Conservation (phyloP, 148 eudicot species). For the Polygonum aviculare region DNA sequence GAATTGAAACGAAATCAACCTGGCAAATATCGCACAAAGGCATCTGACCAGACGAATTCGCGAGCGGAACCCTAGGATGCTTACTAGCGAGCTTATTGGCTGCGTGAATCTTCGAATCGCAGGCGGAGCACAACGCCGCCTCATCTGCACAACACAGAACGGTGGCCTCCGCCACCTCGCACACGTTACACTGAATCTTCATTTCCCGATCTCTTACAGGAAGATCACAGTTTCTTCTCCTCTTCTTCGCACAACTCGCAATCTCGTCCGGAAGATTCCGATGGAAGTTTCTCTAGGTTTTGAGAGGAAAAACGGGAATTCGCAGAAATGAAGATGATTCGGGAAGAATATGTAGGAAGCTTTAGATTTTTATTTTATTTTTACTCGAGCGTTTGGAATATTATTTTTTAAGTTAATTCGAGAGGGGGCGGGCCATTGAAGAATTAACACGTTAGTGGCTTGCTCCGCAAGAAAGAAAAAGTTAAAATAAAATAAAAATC, state of each 20-base stretch:
- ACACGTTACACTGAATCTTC: conserved; percentile 98
- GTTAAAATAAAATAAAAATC: background rate
- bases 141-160: conserved; percentile 87
- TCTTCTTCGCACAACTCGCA: background rate
- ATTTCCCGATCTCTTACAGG: conserved; percentile 20
- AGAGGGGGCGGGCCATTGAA: background rate
- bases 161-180: conserved; percentile 74
- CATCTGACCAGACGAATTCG: conserved; percentile 39
- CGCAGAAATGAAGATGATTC: background rate
- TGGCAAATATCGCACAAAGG: conserved; percentile 94
- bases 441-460: background rate
- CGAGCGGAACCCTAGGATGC: conserved; percentile 76
- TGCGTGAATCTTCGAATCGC: conserved; percentile 84
- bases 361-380: background rate
- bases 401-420: background rate
- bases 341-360: background rate
- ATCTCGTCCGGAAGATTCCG: background rate
- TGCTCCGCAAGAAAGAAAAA: conserved; percentile 3
- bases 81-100: conserved; percentile 95
- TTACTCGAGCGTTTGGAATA: background rate
- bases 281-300: background rate
- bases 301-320: background rate
- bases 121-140: conserved; percentile 55
- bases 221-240: background rate
- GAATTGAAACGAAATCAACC: conserved; percentile 25